These are phyloP conservation scores for Spergularia bocconei DNA, from an alignment of 148 eudicot species.

Conservation along the genomic window DNA sequence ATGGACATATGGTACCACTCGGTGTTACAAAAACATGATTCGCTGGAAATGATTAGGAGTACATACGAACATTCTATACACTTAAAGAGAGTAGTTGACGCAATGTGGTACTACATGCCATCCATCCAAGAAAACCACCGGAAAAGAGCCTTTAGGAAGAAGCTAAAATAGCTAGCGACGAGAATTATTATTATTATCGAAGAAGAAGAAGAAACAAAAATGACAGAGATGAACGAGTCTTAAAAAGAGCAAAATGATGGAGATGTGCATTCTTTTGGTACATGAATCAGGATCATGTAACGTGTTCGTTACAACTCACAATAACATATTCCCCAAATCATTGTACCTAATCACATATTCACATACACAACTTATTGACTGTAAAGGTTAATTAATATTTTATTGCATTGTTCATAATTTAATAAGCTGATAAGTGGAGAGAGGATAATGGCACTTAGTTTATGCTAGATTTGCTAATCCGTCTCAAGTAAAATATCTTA, in stretches of 20 bases:
- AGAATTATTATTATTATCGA: neutral
- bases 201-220: neutral
- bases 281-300: conserved; percentile 8
- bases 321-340: neutral
- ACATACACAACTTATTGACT: neutral
- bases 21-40: too few relatives aligned
- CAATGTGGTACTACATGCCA: too few relatives aligned
- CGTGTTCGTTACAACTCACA: conserved; percentile 15
- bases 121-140: too few relatives aligned
- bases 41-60: too few relatives aligned
- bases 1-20: too few relatives aligned
- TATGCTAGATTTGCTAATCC: too few relatives aligned
- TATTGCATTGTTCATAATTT: neutral
- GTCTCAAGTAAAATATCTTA: too few relatives aligned
- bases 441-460: too few relatives aligned
- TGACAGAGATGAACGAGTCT: neutral
- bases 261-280: neutral
- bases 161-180: neutral
- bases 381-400: neutral
- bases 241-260: neutral
- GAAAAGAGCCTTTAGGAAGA: too few relatives aligned
- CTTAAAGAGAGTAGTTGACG: too few relatives aligned
- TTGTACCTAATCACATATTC: neutral
- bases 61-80: too few relatives aligned
- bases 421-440: too few relatives aligned